Evolutionary conservation across 805 yeast species (phyloP).

Genomic region (Pichia paraexigua): DNA sequence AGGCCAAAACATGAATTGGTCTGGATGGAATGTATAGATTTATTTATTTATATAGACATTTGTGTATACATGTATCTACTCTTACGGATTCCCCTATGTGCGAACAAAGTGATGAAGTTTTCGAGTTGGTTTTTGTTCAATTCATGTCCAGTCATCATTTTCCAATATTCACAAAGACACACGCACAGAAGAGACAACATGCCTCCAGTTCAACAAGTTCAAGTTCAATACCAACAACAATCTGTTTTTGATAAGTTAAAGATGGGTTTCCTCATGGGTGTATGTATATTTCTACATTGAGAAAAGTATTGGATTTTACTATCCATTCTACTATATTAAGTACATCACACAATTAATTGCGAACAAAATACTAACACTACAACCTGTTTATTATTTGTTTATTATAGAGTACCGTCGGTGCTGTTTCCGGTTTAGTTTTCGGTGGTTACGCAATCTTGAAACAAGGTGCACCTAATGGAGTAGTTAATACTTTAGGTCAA

Average conservation of each 20-base stretch:
- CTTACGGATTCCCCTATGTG: not conserved
- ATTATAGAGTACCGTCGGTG: conserved; percentile 64
- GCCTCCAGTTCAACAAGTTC: conserved; percentile 68
- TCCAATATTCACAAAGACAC: not conserved
- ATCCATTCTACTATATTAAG: not conserved
- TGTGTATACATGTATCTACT: not conserved
- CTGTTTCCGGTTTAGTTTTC: conserved; percentile 88
- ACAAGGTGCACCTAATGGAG: conserved; percentile 97
- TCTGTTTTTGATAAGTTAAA: conserved; percentile 93
- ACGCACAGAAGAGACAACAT: conserved; percentile 17
- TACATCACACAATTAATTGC: not conserved
- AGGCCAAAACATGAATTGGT: conserved; percentile 1
- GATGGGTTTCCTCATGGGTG: conserved; percentile 98
- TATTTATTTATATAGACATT: not conserved
- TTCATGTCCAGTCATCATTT: not conserved
- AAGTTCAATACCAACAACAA: conserved; percentile 57
- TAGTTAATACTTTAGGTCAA: conserved; percentile 92
- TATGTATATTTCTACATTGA: conserved; percentile 23
- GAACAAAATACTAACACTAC: conserved; percentile 12
- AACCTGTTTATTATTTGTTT: not conserved
- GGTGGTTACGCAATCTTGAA: conserved; percentile 89
- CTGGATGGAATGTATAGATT: conserved; percentile 6
- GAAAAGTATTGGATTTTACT: not conserved
- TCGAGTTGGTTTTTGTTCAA: not conserved
- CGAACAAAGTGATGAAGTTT: not conserved